A percentile compares a stretch with the other conserved stretches of the same genome.
phyloP scores from a whole-genome alignment of 805 yeast genomes.

The Pachysolen tannophilus region DNA sequence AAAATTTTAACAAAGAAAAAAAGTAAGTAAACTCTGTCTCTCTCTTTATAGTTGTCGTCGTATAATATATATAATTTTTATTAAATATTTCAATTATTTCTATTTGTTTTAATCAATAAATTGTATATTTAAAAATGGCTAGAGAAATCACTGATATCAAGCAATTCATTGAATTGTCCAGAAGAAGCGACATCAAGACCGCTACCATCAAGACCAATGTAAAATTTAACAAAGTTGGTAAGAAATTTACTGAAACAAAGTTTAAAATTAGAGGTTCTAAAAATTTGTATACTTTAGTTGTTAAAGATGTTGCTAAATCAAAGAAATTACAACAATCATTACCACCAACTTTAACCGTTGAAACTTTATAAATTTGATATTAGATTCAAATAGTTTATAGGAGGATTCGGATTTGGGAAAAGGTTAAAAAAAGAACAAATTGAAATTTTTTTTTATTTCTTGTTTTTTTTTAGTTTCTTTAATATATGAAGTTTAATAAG shows the following conservation, averaged over 20 bases:
- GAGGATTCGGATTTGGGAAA: too few species aligned
- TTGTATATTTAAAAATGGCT: slow-evolving; percentile 15
- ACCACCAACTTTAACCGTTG: slow-evolving; percentile 72
- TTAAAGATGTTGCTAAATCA: slow-evolving; percentile 94
- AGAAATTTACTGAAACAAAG: slow-evolving; percentile 88
- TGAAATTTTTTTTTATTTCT: too few species aligned
- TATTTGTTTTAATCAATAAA: too few species aligned
- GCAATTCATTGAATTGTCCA: slow-evolving; percentile 92
- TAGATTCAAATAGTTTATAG: too few species aligned
- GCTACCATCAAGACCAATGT: slow-evolving; percentile 94
- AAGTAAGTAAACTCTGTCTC: slow-evolving; percentile 1
- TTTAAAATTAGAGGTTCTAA: slow-evolving; percentile 98
- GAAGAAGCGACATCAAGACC: slow-evolving; percentile 89
- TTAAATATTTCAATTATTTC: too few species aligned
- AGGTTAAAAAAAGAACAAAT: too few species aligned
- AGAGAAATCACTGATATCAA: slow-evolving; percentile 92
- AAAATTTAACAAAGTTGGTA: slow-evolving; percentile 74
- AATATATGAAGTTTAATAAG: too few species aligned
- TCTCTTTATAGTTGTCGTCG: not conserved
- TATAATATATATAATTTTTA: too few species aligned
- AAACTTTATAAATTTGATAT: slow-evolving; percentile 7
- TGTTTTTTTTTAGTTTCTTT: too few species aligned
- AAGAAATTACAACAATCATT: slow-evolving; percentile 95
- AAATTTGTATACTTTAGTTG: slow-evolving; percentile 90
- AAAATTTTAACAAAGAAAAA: too few species aligned